Conservation (phyloP, 352 stramenopile genomes). For the Blastocystis sp. region DNA sequence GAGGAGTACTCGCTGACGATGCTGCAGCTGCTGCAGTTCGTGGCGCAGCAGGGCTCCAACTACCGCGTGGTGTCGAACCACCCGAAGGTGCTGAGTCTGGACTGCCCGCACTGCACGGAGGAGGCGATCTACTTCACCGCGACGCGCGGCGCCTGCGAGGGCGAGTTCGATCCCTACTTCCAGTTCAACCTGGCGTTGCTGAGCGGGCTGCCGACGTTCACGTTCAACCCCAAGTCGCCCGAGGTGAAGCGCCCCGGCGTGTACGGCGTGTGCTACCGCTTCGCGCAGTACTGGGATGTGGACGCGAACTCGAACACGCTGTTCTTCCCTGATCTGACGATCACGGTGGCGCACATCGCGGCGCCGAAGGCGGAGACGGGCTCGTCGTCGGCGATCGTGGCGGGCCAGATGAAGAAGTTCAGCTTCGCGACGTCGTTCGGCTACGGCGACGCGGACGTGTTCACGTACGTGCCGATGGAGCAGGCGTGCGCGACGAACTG, state of each 20-base stretch:
- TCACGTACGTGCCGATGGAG: constrained; percentile 56
- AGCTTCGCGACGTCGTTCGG: constrained; percentile 44
- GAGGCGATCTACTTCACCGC: constrained; percentile 36
- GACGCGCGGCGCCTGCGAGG: neutral
- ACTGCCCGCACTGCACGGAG: constrained; percentile 32
- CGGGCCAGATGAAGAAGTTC: constrained; percentile 41
- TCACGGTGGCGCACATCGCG: constrained; percentile 35
- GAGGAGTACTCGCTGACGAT: constrained; percentile 62
- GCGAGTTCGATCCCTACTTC: neutral
- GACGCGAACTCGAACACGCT: constrained; percentile 24
- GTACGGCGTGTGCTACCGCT: constrained; percentile 24
- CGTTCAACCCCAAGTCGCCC: constrained; percentile 27
- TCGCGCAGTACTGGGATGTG: constrained; percentile 49
- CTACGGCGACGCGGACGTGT: constrained; percentile 14
- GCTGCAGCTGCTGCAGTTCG: constrained; percentile 8
- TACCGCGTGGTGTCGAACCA: constrained; percentile 52
- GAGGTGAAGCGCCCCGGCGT: neutral
- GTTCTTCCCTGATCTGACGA: constrained; percentile 5
- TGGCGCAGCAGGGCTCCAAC: neutral
- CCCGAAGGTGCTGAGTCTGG: constrained; percentile 40
- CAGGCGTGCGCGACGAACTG: constrained; percentile 6
- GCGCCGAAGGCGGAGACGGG: constrained; percentile 11
- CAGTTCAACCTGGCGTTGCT: neutral
- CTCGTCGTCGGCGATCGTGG: constrained; percentile 14
- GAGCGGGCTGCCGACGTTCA: constrained; percentile 30